Base-by-base conservation (phyloP, 2,329 filamentous ascomycete genomes). In the Arthrobotrys entomopaga region DNA sequence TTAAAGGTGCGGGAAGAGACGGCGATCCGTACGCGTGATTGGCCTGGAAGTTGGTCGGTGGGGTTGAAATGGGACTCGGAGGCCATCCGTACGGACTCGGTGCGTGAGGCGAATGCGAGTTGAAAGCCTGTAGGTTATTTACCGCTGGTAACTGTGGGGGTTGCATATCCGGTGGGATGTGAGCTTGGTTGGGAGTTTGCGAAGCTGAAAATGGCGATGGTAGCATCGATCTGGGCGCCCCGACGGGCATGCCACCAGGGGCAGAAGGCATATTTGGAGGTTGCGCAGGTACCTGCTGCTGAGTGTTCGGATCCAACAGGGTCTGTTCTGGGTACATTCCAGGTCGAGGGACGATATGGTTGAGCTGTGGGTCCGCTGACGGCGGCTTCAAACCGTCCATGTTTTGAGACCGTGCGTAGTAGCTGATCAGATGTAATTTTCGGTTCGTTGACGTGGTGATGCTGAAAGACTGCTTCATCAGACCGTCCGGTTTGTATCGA, bases 401-500 rank as follows among this genome's bases (percentile, higher is more conserved):
- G 58, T 90, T 90, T 70, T 88, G 86, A 26, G 89, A 86, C 65
- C 93, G 87, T 2, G 93, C 91, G 82, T 93, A 98, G 83, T 99
- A 99, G 79, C 94, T 97, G 83, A 99, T 99, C 59, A 99, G 87
- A 83, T 99, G 95, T 1, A 99, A 88, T 81, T 98, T 95, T 79
- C 97, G 93, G 77, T 92, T 88, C 42, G 86, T 89, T 0, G 91
- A 92, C 0, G 95, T 98, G 20, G 93, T 97, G 83, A 99, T 98
- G 83, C 94, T 98, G 85, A 98, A 99, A 0, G 95, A 98, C 83
- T 99, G 95, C 86, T 99, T 99, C 93, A 98, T 97, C 2, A 99
- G 86, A 0, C 95, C 95, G 79, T 99, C 95, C 8, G 90, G 91
- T 85, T 97, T 99, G 83, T 97, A 97, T 77, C 92, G 86, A 81